Evolutionary conservation across 768 basidiomycete species (phyloP), one percentile per base, ranked within the genome.

Genomic region (Thelephora ganbajun): DNA sequence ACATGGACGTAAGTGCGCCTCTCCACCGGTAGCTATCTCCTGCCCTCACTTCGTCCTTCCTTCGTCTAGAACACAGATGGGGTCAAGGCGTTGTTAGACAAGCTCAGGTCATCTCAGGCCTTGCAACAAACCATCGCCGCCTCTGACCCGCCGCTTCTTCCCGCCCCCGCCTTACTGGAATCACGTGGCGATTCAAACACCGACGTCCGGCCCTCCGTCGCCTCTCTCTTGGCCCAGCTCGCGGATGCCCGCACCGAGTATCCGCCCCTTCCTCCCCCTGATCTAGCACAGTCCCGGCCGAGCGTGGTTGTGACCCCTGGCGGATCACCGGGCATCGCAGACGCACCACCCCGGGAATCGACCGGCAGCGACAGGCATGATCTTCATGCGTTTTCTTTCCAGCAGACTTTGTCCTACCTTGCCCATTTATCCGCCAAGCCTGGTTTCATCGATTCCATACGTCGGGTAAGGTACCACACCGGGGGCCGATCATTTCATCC

Each of bases 31-130:
- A n/a, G 26, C 26, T 30, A 30, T 30, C 26, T 30, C 4, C 4
- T 30, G 26, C 5, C 26, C 26, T 30, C n/a, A n/a, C n/a, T n/a
- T n/a, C n/a, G 9, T 9, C 26, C 9, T 9, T 30, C 26, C 5
- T 30, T 30, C 9, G 9, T 30, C 5, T 57, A 87, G 83, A 83
- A 87, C 61, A 67, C 79, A 43, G 68, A 67, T 51, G 75, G 73
- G 41, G 70, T 91, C 43, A 73, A 76, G 54, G 78, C 83, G 22
- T 69, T 90, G 20, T 71, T 91, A 14, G 81, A 87, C 46, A 74
- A 76, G 52, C 67, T 89, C 11, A 69, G 75, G 45, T 62, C 70
- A 2, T 88, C 86, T 3, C 70, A 76, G 54, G 81, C 77, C 19
- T 88, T 82, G 83, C 73, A 80, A 55, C 69, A 79, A 44, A 57